A percentile compares a stretch with the other conserved stretches of the same genome.
Conservation (phyloP, 1,284 basidiomycete species). For the Cutaneotrichosporon spelunceum region DNA sequence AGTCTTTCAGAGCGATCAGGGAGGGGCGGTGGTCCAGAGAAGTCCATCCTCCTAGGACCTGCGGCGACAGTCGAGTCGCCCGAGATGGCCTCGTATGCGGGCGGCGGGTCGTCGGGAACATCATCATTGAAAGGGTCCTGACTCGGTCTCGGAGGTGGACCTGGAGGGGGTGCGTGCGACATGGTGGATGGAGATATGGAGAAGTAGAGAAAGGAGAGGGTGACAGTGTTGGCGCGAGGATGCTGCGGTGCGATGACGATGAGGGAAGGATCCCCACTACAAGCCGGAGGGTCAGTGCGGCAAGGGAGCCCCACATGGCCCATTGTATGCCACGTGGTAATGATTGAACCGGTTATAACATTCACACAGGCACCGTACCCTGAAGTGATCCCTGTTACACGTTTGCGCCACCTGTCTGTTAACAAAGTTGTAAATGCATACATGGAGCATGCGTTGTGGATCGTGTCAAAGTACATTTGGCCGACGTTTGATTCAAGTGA, state of each 20-base stretch:
- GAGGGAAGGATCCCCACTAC: neutral
- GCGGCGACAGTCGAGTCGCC: conserved; percentile 26
- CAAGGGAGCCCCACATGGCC: neutral
- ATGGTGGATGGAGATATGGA: neutral
- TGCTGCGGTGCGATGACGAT: neutral
- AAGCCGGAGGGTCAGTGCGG: neutral
- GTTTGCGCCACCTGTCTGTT: neutral
- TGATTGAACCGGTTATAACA: neutral
- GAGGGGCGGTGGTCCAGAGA: conserved; percentile 47
- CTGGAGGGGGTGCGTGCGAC: conserved; percentile 7
- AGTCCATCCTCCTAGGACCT: conserved; percentile 45
- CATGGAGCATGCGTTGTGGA: too few relatives aligned
- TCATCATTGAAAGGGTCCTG: conserved; percentile 20
- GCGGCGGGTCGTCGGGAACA: conserved; percentile 40
- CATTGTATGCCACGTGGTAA: neutral
- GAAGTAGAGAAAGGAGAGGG: neutral
- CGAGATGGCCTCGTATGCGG: conserved; percentile 34
- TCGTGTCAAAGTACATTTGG: too few relatives aligned
- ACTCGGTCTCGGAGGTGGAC: conserved; percentile 1
- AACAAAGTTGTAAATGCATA: too few relatives aligned
- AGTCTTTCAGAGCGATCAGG: conserved; percentile 32
- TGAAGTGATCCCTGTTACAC: neutral
- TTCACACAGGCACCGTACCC: neutral
- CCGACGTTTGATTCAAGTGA: too few relatives aligned
- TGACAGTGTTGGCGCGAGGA: neutral